phyloP scores from a whole-genome alignment of 1,284 basidiomycete species.

The Trametes pubescens region DNA sequence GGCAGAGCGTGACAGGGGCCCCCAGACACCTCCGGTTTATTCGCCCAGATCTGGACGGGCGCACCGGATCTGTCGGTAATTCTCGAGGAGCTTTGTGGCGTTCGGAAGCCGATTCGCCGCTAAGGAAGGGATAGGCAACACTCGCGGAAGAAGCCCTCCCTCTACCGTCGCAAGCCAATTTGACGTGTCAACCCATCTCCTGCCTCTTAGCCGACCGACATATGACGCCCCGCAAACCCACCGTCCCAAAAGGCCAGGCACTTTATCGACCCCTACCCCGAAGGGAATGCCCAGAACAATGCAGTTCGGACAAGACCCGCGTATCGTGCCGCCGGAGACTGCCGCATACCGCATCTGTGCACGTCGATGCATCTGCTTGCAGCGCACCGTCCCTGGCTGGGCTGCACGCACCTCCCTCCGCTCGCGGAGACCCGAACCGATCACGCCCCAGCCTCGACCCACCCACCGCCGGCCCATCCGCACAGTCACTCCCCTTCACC shows the following conservation, averaged over 20 bases:
- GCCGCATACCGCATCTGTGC: slow-evolving; percentile 14
- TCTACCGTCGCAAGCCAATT: slow-evolving; percentile 20
- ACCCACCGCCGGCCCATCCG: slow-evolving; percentile 7
- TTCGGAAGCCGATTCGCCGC: slow-evolving; percentile 33
- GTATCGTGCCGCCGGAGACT: slow-evolving; percentile 21
- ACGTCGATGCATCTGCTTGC: slow-evolving; percentile 17
- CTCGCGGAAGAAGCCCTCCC: slow-evolving; percentile 33
- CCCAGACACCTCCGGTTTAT: slow-evolving; percentile 38
- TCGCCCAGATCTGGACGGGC: slow-evolving; percentile 22
- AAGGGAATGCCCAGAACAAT: slow-evolving; percentile 2
- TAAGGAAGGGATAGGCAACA: slow-evolving; percentile 23
- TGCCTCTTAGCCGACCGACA: slow-evolving; percentile 5
- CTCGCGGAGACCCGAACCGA: slow-evolving; percentile 21
- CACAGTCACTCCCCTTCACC: slow-evolving; percentile 3
- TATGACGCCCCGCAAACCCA: slow-evolving; percentile 9
- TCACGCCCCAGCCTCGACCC: slow-evolving; percentile 19
- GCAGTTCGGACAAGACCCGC: slow-evolving; percentile 19
- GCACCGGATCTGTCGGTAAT: slow-evolving; percentile 27
- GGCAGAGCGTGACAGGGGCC: slow-evolving; percentile 29
- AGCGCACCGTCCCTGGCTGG: slow-evolving; percentile 15
- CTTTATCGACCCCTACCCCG: slow-evolving; percentile 9
- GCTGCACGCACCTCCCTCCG: not conserved
- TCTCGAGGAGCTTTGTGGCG: slow-evolving; percentile 41
- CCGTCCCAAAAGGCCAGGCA: not conserved
- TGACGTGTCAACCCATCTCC: slow-evolving; percentile 12